Conservation (phyloP, 2,329 filamentous ascomycete genomes). For the Ophiocordyceps sinensis region DNA sequence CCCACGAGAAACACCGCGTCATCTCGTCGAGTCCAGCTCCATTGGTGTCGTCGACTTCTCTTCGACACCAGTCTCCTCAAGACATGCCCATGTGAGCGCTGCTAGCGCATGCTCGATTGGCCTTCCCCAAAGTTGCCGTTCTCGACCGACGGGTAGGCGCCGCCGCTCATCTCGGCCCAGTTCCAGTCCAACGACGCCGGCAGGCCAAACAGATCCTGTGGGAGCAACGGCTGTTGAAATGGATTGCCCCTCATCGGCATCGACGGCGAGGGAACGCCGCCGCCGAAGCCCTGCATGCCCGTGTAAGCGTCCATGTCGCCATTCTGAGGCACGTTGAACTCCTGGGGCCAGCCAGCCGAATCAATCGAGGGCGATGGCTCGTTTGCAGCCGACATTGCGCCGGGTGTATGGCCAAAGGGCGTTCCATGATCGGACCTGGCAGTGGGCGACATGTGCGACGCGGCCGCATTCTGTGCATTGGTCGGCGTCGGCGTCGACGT, state of each 20-base stretch:
- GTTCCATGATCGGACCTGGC: conserved; percentile 9
- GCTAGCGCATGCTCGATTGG: conserved; percentile 1
- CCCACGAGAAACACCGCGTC: neutral
- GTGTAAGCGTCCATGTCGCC: conserved; percentile 29
- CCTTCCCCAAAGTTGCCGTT: conserved; percentile 36
- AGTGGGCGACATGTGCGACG: conserved; percentile 13
- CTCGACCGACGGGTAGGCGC: conserved; percentile 47
- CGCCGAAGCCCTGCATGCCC: conserved; percentile 30
- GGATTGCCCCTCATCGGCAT: conserved; percentile 9
- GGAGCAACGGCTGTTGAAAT: conserved; percentile 78
- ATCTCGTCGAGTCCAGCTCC: neutral
- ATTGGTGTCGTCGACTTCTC: neutral
- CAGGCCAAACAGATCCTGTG: conserved; percentile 88
- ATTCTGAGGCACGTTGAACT: conserved; percentile 22
- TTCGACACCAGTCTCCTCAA: neutral
- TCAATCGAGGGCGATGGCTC: conserved; percentile 30
- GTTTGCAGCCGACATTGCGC: conserved; percentile 11
- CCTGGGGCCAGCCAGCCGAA: conserved; percentile 32
- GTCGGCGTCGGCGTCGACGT: conserved; percentile 2
- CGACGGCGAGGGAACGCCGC: conserved; percentile 8
- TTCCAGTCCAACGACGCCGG: conserved; percentile 94
- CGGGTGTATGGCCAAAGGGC: conserved; percentile 9
- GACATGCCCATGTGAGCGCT: neutral
- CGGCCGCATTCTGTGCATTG: conserved; percentile 3
- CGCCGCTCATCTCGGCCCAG: conserved; percentile 55